Evolutionary conservation across 2,329 filamentous ascomycete genomes (phyloP), one percentile per base, ranked within the genome.

Genomic region (Monosporascus sp.): DNA sequence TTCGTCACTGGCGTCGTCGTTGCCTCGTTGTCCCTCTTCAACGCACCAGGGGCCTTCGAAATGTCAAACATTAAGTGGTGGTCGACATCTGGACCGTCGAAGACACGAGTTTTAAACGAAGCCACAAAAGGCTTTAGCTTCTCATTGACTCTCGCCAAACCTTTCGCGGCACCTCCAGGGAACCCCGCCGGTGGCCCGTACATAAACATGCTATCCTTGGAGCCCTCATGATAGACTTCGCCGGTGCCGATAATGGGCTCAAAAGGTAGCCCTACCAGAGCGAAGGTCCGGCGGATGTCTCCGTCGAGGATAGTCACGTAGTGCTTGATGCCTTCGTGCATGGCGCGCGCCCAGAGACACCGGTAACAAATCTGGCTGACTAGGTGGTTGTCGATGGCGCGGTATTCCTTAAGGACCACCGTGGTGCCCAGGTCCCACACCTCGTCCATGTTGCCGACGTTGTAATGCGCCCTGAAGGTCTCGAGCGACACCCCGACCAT

Each of bases 21-120:
- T 35, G 26, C 45, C 7, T 16, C 11, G 3, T 11, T 3, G 5
- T 6, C 20, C 45, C 24, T 40, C n/a, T 43, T 31, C 44, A 41
- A 11, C 14, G 52, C 51, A 14, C 48, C 52, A 3, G 55, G 50
- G 46, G 52, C 52, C 24, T 55, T 44, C 7, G 50, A 22, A 35
- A 49, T 27, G 8, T 53, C 50, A 22, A 55, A 57, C 53, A 57
- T 53, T 22, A 57, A 24, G 27, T 53, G 53, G 24, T 57, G 55
- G 20, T 57, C 55, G 2, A 57, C 27, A n/a, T 47, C 48, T 1
- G 45, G 37, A 3, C 55, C 27, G 27, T 31, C 55, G 24, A 52
- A 45, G 1, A 55, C 46, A 27, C 53, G 53, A 14, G 24, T 37
- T 3, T 48, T 51, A 19, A 52, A 55, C 4, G 31, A 48, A 16